Percentiles rank a stretch among this genome's conserved stretches.
Evolutionary conservation across 2,329 filamentous ascomycete genomes (phyloP).

Genomic region (Pseudogymnoascus sp.): DNA sequence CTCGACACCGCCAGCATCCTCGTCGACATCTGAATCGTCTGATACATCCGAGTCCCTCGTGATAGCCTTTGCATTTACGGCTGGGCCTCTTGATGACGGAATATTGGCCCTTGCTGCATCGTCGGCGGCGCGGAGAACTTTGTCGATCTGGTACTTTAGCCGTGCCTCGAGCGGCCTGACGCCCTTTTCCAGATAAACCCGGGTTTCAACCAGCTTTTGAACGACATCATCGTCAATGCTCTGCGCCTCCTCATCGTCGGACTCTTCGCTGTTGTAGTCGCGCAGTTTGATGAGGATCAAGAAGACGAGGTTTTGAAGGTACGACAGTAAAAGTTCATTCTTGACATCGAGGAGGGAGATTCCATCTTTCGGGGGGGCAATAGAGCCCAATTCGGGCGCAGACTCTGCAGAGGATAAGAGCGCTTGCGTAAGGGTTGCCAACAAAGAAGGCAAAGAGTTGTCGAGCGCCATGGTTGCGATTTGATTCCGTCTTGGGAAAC

Average conservation of each 20-base stretch:
- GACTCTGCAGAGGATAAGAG: conserved; percentile 58
- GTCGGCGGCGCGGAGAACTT: conserved; percentile 81
- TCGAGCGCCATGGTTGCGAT: conserved; percentile 39
- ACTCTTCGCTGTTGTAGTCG: conserved; percentile 34
- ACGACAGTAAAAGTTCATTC: conserved; percentile 93
- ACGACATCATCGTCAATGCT: conserved; percentile 61
- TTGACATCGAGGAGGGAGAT: conserved; percentile 94
- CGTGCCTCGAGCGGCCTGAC: conserved; percentile 83
- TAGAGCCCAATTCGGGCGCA: conserved; percentile 51
- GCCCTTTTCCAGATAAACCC: conserved; percentile 90
- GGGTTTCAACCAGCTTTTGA: conserved; percentile 79
- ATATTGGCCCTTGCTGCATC: conserved; percentile 35
- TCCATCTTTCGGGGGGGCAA: conserved; percentile 72
- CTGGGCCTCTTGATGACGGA: conserved; percentile 23
- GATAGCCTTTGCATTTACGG: conserved; percentile 28
- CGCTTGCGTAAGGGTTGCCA: conserved; percentile 46
- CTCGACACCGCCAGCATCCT: conserved; percentile 18
- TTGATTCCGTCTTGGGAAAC: background rate
- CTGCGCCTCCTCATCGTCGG: conserved; percentile 31
- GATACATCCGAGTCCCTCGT: conserved; percentile 24
- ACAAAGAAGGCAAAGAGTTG: conserved; percentile 41
- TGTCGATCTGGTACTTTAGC: conserved; percentile 91
- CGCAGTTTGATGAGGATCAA: conserved; percentile 75
- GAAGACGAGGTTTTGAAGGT: conserved; percentile 89
- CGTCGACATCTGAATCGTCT: conserved; percentile 27